Evolutionary conservation across 495 filamentous ascomycete genomes (phyloP), one percentile per base, ranked within the genome.

Genomic region (Diplogelasinospora grovesii): DNA sequence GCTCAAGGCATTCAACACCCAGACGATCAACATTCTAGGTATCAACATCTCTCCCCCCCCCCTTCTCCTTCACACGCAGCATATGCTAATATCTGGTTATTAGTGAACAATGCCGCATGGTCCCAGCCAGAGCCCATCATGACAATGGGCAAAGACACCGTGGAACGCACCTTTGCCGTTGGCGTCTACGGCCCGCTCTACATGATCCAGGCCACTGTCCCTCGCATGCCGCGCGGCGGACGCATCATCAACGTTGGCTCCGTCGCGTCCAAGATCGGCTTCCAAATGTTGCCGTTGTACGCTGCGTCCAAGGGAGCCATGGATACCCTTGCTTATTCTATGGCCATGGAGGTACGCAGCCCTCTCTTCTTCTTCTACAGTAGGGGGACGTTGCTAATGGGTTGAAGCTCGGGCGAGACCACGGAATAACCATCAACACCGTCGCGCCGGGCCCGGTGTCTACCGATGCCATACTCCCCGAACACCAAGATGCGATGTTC

Each of bases 211-310:
- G 60, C 60, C 19, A 52, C 39, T 3, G 41, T 56, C 5, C 52
- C 49, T 7, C 24, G 60, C 25, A 66, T 66, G 58, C 50, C 51
- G 13, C 53, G 45, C 4, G 60, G 60, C 22, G 60, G 60, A n/a
- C 54, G 62, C 26, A 66, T 66, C 46, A 52, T 64, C 47, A 66
- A 66, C 31, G 56, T 70, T n/a, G 63, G 66, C 8, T 64, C 61
- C 11, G 57, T 68, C 11, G 60, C 56, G 5, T 65, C 71, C 5
- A 55, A 50, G 36, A 29, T 49, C 15, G 38, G 45, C 7, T 41
- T 1, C 45, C 34, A 0, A 35, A 20, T 1, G 9, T 48, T 9
- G 13, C 41, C 10, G n/a, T 11, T 61, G 0, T 66, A 65, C 27
- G 45, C 35, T 10, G 59, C 63, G 3, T 33, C 52, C 34, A 66